Conservation (phyloP, 164 flowering plant species). For the Sextonia rubra region DNA sequence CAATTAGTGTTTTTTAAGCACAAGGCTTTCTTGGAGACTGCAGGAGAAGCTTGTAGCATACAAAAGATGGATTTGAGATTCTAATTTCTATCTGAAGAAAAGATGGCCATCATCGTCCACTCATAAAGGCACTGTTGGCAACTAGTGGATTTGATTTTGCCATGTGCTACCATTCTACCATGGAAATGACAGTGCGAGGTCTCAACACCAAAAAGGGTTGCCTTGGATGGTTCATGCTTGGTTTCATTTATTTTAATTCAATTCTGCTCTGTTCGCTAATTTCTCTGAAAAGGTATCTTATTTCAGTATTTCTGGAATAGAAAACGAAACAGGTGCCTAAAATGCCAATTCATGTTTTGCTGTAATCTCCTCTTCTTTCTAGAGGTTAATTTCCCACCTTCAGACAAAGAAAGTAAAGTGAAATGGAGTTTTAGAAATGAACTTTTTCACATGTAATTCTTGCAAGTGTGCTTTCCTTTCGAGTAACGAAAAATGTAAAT, state of each 20-base stretch:
- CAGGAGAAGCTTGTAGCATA: slow-evolving; percentile 12
- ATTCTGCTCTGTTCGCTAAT: neutral
- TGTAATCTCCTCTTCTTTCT: too few species aligned
- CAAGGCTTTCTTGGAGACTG: neutral
- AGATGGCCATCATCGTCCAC: slow-evolving; percentile 8
- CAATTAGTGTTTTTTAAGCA: neutral
- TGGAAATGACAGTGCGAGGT: slow-evolving; percentile 3
- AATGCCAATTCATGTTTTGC: too few species aligned
- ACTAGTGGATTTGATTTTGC: slow-evolving; percentile 17
- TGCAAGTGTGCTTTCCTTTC: too few species aligned
- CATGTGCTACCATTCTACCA: neutral
- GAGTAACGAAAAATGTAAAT: too few species aligned
- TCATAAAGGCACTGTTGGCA: slow-evolving; percentile 9
- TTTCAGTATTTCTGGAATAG: too few species aligned
- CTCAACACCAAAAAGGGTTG: neutral
- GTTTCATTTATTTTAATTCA: neutral
- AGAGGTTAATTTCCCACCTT: too few species aligned
- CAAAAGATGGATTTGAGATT: slow-evolving; percentile 23
- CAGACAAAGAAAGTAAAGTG: too few species aligned
- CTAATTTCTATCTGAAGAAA: slow-evolving; percentile 3
- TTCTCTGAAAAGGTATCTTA: too few species aligned
- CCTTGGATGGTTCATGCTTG: neutral
- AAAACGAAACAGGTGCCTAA: too few species aligned
- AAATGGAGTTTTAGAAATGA: too few species aligned
- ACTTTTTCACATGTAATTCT: too few species aligned